Evolutionary conservation across 2,329 filamentous ascomycete species (phyloP).

Genomic region (Acarospora socialis): DNA sequence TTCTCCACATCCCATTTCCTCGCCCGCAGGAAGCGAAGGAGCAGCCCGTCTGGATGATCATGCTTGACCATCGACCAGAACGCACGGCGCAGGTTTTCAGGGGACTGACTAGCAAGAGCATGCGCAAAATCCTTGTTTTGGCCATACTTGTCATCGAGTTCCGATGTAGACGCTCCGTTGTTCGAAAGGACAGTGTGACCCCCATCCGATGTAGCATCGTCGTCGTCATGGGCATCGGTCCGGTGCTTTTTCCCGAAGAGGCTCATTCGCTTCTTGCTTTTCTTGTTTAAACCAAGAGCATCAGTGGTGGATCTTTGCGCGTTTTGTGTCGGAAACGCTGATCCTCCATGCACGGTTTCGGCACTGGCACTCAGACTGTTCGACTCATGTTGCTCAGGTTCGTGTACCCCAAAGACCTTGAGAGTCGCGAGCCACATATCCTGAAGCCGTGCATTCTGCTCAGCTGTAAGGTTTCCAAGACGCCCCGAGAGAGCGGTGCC

Average conservation of each 20-base stretch:
- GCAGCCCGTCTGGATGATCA: slow-evolving; percentile 76
- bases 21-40: slow-evolving; percentile 73
- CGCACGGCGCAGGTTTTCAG: slow-evolving; percentile 63
- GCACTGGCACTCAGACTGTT: slow-evolving; percentile 16
- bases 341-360: slow-evolving; percentile 5
- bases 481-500: slow-evolving; percentile 48
- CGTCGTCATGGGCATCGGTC: slow-evolving; percentile 33
- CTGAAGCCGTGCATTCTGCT: slow-evolving; percentile 76
- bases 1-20: slow-evolving; percentile 92
- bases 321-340: too few species aligned
- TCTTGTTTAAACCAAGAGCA: slow-evolving; percentile 28
- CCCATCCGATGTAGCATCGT: slow-evolving; percentile 22
- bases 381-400: slow-evolving; percentile 12
- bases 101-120: slow-evolving; percentile 59
- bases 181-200: too few species aligned
- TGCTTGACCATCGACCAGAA: slow-evolving; percentile 95
- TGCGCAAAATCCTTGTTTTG: slow-evolving; percentile 76
- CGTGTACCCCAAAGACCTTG: slow-evolving; percentile 54
- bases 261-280: slow-evolving; percentile 61
- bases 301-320: slow-evolving; percentile 11
- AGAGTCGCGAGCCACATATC: slow-evolving; percentile 71
- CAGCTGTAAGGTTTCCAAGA: slow-evolving; percentile 72
- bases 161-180: slow-evolving; percentile 28
- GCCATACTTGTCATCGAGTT: slow-evolving; percentile 79
- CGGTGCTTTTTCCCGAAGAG: slow-evolving; percentile 52